Evolutionary conservation across 1,139 yeast species (phyloP), one percentile per base, ranked within the genome.

Genomic region (Yarrowia galli): DNA sequence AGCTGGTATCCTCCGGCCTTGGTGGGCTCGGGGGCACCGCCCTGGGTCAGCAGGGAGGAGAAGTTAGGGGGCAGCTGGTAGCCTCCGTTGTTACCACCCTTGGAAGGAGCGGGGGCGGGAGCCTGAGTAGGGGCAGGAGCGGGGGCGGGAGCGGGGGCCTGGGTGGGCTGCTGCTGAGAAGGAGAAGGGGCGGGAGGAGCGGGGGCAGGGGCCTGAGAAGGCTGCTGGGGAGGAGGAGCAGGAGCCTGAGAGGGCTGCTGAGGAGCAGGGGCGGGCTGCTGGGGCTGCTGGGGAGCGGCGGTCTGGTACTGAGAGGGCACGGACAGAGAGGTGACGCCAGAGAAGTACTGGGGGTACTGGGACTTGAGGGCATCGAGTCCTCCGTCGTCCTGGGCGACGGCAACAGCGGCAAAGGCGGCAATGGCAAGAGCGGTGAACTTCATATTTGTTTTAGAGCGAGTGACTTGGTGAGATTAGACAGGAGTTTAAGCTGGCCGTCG

Each of bases 391-490:
- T 54, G 61, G 18, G 61, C 61, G 46, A 40, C 46, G 61, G 25
- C 61, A 25, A 54, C 48, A 16, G 61, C 61, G 36, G 61, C 61
- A 23, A 54, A 23, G 36, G 61, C 61, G n/a, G 61, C 61, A 54
- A 54, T 54, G 61, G 61, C 61, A 40, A 54, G 46, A 18, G 61
- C 61, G 61, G 61, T 54, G 61, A 54, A 54, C 61, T 54, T 54
- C 61, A 54, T 54, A 25, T 23, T 40, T 20, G 61, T 8, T 40
- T 15, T 36, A n/a, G 43, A 53, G 48, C 61, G 61, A 54, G 46
- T 54, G 61, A 54, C 61, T 54, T 23, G 61, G 61, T 54, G 61
- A 54, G 61, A 18, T 38, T 40, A 40, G 48, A 54, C 61, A n/a
- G 46, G 61, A 40, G 60, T 54, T 54, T 54, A 54, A 54, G 61